Percentiles rank a stretch among this genome's conserved stretches.
phyloP scores from a whole-genome alignment of 116 monocot species.

The Dioscorea cayenensis region DNA sequence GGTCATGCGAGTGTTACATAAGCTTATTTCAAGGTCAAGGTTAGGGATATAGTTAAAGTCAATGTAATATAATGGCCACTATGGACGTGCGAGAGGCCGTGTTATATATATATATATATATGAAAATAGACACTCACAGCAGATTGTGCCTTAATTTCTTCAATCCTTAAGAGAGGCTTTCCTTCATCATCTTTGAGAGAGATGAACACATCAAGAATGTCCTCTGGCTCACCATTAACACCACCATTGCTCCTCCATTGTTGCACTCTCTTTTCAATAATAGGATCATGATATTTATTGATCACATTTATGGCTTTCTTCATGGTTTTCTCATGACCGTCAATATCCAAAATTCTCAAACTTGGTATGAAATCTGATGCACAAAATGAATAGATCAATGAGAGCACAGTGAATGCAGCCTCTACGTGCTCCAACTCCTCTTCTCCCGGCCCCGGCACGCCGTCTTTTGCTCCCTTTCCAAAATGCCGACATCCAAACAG shows the following conservation, averaged over 20 bases:
- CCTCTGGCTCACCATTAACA: constrained; percentile 4
- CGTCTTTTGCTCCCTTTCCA: constrained; percentile 1
- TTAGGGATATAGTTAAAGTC: too few relatives aligned
- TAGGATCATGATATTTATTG: constrained; percentile 24
- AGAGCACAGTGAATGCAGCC: too few relatives aligned
- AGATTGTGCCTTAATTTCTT: constrained; percentile 45
- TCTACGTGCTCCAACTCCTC: too few relatives aligned
- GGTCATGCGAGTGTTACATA: neutral
- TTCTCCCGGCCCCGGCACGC: neutral
- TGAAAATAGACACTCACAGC: neutral
- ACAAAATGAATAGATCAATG: too few relatives aligned
- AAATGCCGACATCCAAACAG: constrained; percentile 11
- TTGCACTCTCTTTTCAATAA: constrained; percentile 25
- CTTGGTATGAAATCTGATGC: too few relatives aligned
- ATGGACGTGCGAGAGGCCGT: too few relatives aligned
- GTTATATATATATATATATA: neutral
- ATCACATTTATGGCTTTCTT: constrained; percentile 7
- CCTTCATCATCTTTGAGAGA: constrained; percentile 18
- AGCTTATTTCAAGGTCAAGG: neutral
- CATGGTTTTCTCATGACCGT: constrained; percentile 29
- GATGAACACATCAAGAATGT: constrained; percentile 20
- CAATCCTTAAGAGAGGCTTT: constrained; percentile 10
- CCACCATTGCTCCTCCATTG: constrained; percentile 1
- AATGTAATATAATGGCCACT: too few relatives aligned
- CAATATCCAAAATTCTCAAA: neutral